Percentiles rank a stretch among this genome's conserved stretches.
Conservation (phyloP, 2,329 filamentous ascomycete genomes). For the Ophiocordyceps camponoti-rufipedis region DNA sequence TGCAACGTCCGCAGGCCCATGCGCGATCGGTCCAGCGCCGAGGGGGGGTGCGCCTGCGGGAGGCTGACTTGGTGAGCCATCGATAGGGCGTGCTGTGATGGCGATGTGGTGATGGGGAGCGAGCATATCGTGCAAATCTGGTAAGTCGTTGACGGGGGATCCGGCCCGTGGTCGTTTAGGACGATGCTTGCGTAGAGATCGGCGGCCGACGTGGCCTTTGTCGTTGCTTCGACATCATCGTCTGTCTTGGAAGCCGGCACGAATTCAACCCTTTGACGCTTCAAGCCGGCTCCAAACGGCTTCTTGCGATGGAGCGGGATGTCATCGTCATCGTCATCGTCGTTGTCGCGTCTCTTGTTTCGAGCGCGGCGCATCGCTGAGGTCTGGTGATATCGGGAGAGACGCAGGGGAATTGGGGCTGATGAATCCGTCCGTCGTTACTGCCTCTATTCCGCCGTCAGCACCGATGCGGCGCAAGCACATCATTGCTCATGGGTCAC, state of each 20-base stretch:
- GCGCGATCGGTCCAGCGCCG: conserved; percentile 47
- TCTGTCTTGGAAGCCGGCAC: conserved; percentile 30
- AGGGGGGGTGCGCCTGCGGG: conserved; percentile 52
- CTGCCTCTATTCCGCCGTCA: too few relatives aligned
- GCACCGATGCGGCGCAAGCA: too few relatives aligned
- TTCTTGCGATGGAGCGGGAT: conserved; percentile 33
- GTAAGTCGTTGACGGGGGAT: conserved; percentile 1
- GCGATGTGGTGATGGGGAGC: conserved; percentile 13
- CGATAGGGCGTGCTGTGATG: conserved; percentile 34
- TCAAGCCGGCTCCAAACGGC: conserved; percentile 37
- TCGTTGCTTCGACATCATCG: conserved; percentile 8
- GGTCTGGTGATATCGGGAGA: too few relatives aligned
- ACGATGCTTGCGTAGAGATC: conserved; percentile 53
- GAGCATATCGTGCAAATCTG: conserved; percentile 17
- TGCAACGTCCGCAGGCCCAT: conserved; percentile 52
- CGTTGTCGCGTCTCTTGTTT: conserved; percentile 1
- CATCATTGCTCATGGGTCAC: too few relatives aligned
- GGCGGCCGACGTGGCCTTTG: conserved; percentile 18
- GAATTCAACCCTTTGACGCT: conserved; percentile 35
- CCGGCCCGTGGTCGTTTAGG: conserved; percentile 17
- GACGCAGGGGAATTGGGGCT: too few relatives aligned
- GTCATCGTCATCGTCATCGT: conserved; percentile 12
- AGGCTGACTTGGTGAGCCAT: conserved; percentile 56
- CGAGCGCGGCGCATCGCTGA: not conserved
- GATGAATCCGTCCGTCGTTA: too few relatives aligned